Evolutionary conservation across 371 early-diverging fungal genomes (phyloP), one percentile per base, ranked within the genome.

Genomic region (Lichtheimia ramosa): DNA sequence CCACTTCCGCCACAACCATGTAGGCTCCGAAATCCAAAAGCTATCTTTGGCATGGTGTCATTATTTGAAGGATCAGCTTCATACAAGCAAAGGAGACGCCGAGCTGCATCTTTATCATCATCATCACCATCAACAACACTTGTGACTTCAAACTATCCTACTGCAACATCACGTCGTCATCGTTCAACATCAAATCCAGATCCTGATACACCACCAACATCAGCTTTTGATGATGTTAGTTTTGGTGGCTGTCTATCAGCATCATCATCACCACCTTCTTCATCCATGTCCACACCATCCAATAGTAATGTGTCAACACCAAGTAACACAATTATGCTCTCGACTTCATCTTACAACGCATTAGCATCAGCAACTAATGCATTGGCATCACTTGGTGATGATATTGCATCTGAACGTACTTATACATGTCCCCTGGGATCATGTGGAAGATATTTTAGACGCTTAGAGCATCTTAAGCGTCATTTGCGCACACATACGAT

Each of bases 381-480:
- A 5, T 39, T 60, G n/a, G 54, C 61, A 10, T 23, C 48, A 13
- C 53, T 53, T 5, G 46, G 46, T 25, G 56, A 59, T 21, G 51
- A 20, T 27, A n/a, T n/a, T 23, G 65, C 56, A 16, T 28, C 54
- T 16, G 56, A 60, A 24, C 65, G 65, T 3, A 41, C 27, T 8
- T 65, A 51, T 46, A 65, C 65, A 5, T 65, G 65, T 55, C 65
- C 65, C 1, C 23, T 65, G 14, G 43, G 54, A 34, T 65, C 65
- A 7, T 95, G 95, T 61, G 84, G 84, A 51, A 81, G 87, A 42
- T 73, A 81, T 48, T 95, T 93, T 68, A 92, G 91, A 74, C 80
- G 93, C 12, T 83, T 81, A 51, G 93, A 93, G 68, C 92, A 93
- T 70, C 74, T 93, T 46, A 88, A 90, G 67, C 74, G 95, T 14